Conservation (phyloP, 306 rosid genomes). For the Dryas alaskensis region DNA sequence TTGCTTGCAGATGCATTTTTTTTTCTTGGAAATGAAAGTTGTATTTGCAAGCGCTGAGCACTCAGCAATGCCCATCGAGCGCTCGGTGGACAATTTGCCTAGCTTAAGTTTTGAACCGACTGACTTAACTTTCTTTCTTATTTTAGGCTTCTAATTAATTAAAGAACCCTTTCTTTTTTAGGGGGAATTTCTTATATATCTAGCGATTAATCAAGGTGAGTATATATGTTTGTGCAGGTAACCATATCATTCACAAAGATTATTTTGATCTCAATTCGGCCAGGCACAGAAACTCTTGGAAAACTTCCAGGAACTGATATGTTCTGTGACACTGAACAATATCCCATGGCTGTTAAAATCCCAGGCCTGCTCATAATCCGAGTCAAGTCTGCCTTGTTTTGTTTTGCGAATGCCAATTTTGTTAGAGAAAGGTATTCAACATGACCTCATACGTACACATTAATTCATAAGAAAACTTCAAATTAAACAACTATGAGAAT, state of each 20-base stretch:
- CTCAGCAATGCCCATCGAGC: no score
- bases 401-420: constrained; percentile 85
- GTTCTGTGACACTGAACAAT: constrained; percentile 60
- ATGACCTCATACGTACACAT: no score
- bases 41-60: no score
- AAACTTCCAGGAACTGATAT: constrained; percentile 69
- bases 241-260: constrained; percentile 73
- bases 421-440: constrained; percentile 54
- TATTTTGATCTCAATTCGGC: constrained; percentile 54
- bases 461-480: no score
- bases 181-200: no score
- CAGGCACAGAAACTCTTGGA: constrained; percentile 74
- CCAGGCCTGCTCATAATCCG: constrained; percentile 61
- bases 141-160: no score
- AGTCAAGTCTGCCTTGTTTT: constrained; percentile 64
- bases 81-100: no score
- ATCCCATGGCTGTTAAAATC: constrained; percentile 72
- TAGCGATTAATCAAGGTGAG: not conserved
- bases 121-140: no score
- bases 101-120: no score
- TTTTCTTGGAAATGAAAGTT: no score
- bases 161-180: no score
- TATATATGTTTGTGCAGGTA: constrained; percentile 41
- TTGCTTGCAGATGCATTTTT: no score
- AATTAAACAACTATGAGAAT: not conserved